These are phyloP conservation scores for Diaporthe sp. DNA, from an alignment of 2,329 filamentous ascomycete species.

Conservation along the genomic window DNA sequence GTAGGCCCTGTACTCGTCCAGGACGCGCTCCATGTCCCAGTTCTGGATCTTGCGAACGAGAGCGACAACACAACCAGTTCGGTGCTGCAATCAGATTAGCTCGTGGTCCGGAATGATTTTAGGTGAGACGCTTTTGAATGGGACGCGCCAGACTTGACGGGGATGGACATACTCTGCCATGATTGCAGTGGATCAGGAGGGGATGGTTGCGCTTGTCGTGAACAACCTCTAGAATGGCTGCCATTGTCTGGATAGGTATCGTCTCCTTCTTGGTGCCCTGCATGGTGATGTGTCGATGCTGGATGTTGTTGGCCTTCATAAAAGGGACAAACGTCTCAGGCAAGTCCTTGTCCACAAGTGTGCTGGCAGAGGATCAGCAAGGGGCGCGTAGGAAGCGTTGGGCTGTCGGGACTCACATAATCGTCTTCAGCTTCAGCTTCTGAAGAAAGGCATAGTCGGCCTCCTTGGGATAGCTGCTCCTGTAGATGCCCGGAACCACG, in stretches of 20 bases:
- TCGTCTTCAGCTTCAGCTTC: conserved; percentile 79
- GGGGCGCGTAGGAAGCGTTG: neutral
- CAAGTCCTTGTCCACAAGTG: conserved; percentile 74
- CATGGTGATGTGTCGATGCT: conserved; percentile 82
- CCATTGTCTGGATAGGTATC: conserved; percentile 77
- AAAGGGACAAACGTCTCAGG: conserved; percentile 70
- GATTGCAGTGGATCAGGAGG: conserved; percentile 91
- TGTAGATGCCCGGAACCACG: conserved; percentile 81
- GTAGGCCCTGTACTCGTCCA: conserved; percentile 82
- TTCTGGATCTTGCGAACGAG: conserved; percentile 81
- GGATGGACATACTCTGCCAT: conserved; percentile 76
- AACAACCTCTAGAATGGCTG: conserved; percentile 78
- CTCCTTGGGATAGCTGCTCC: conserved; percentile 83
- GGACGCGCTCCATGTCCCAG: conserved; percentile 72
- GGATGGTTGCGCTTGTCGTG: conserved; percentile 83
- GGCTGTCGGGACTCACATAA: conserved; percentile 72
- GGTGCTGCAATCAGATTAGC: conserved; percentile 68
- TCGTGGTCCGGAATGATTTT: neutral
- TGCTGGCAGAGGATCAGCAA: conserved; percentile 56
- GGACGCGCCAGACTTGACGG: neutral
- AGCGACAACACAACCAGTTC: conserved; percentile 90
- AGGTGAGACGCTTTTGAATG: neutral
- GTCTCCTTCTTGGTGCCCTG: conserved; percentile 88
- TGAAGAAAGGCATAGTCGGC: conserved; percentile 80
- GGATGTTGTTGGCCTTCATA: conserved; percentile 76